These are phyloP conservation scores for Cyclotella choctawhatcheeana DNA, from an alignment of 108 stramenopile species.

Conservation along the genomic window DNA sequence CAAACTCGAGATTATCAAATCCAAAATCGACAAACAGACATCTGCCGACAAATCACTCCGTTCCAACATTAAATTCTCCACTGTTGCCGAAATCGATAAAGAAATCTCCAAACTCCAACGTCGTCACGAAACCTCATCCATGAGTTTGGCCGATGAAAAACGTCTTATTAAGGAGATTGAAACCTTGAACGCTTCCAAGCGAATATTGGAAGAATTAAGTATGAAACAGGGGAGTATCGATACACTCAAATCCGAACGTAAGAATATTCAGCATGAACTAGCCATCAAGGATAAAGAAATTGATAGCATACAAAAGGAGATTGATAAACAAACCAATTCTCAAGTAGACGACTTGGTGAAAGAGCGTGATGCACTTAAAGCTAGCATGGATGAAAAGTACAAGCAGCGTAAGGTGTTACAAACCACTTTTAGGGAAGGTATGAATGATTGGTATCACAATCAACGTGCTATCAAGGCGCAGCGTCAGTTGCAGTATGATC, in stretches of 20 bases:
- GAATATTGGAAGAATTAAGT: conserved; percentile 70
- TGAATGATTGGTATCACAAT: conserved; percentile 88
- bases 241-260: conserved; percentile 66
- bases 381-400: conserved; percentile 75
- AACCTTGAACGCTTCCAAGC: conserved; percentile 71
- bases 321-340: conserved; percentile 61
- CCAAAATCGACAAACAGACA: conserved; percentile 61
- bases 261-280: conserved; percentile 63
- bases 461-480: conserved; percentile 79
- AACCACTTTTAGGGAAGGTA: conserved; percentile 70
- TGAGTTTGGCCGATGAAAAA: conserved; percentile 95
- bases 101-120: conserved; percentile 82
- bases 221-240: conserved; percentile 76
- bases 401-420: conserved; percentile 84
- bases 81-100: conserved; percentile 86
- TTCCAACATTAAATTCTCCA: conserved; percentile 73
- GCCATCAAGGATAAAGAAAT: conserved; percentile 89
- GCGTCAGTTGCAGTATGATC: conserved; percentile 86
- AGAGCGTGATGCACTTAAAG: conserved; percentile 73
- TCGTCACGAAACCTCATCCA: conserved; percentile 92
- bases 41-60: conserved; percentile 71
- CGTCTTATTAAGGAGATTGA: conserved; percentile 96
- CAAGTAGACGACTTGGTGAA: conserved; percentile 70
- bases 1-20: conserved; percentile 69
- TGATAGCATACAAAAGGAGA: conserved; percentile 77